Conservation (phyloP, 805 yeast species). For the Priceomyces medius region DNA sequence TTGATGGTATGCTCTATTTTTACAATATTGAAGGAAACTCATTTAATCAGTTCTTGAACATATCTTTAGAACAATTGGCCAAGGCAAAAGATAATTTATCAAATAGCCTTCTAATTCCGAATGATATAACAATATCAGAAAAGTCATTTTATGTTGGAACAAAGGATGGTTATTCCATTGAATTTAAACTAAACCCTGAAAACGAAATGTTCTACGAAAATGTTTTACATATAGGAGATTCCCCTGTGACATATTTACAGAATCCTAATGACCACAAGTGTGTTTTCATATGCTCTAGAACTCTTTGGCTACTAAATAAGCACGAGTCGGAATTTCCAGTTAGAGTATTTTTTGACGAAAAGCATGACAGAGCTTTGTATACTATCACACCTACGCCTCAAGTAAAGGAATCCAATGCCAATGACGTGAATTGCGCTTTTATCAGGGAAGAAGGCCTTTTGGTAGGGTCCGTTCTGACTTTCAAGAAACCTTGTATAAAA, state of each 20-base stretch:
- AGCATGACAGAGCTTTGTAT: conserved; percentile 25
- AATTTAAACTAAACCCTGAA: conserved; percentile 3
- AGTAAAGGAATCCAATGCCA: background rate
- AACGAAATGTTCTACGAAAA: conserved; percentile 8
- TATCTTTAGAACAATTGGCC: conserved; percentile 1
- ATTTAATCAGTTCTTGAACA: background rate
- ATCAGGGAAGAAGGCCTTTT: conserved; percentile 39
- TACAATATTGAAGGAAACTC: background rate
- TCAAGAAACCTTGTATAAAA: conserved; percentile 22
- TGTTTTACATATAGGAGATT: conserved; percentile 25
- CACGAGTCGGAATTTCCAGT: conserved; percentile 26
- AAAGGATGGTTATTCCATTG: conserved; percentile 28
- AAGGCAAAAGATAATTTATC: background rate
- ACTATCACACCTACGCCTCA: conserved; percentile 14
- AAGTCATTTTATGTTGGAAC: conserved; percentile 27
- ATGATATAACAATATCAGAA: conserved; percentile 14
- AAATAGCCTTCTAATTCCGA: conserved; percentile 17
- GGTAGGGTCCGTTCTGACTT: conserved; percentile 23
- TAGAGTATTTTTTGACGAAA: conserved; percentile 36
- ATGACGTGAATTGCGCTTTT: conserved; percentile 6
- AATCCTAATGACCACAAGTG: conserved; percentile 17
- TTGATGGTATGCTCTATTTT: conserved; percentile 15
- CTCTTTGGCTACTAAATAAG: conserved; percentile 33
- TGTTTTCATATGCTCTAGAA: conserved; percentile 24
- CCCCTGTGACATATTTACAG: conserved; percentile 21